Conservation (phyloP, 2,329 filamentous ascomycete genomes). For the Cladosporium phlei region DNA sequence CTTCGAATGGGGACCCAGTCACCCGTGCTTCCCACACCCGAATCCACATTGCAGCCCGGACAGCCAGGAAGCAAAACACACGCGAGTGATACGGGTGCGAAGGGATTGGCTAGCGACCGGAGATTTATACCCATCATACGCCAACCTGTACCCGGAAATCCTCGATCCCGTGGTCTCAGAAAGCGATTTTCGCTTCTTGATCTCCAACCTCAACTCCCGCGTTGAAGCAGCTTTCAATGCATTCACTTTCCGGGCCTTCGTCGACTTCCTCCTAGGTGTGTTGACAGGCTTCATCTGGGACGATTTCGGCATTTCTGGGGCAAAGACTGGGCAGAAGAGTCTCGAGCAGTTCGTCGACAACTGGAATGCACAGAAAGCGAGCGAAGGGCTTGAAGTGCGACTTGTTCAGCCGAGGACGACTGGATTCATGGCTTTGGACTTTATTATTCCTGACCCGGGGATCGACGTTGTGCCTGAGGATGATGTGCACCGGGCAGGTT, state of each 20-base stretch:
- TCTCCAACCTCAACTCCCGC: slow-evolving; percentile 76
- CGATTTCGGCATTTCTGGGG: slow-evolving; percentile 70
- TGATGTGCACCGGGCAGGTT: not conserved
- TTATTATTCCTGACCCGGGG: slow-evolving; percentile 75
- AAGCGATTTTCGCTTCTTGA: slow-evolving; percentile 75
- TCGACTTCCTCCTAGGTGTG: slow-evolving; percentile 75
- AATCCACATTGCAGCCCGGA: slow-evolving; percentile 83
- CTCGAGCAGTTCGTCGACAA: slow-evolving; percentile 79
- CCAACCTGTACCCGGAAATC: slow-evolving; percentile 93
- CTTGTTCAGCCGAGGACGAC: slow-evolving; percentile 76
- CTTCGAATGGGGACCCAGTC: slow-evolving; percentile 84
- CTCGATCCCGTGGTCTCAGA: slow-evolving; percentile 81
- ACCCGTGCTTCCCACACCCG: slow-evolving; percentile 89
- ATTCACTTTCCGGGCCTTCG: slow-evolving; percentile 67
- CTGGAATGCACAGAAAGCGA: slow-evolving; percentile 69
- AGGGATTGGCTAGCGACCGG: slow-evolving; percentile 85
- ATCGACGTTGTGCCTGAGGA: slow-evolving; percentile 36
- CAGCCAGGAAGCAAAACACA: slow-evolving; percentile 69
- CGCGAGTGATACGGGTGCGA: slow-evolving; percentile 84
- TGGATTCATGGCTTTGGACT: slow-evolving; percentile 81
- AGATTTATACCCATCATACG: slow-evolving; percentile 87
- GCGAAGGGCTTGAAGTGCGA: slow-evolving; percentile 59
- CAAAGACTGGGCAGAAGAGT: slow-evolving; percentile 64
- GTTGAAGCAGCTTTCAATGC: slow-evolving; percentile 76
- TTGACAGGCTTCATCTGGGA: slow-evolving; percentile 95